These are phyloP conservation scores for Botrytis aclada DNA, from an alignment of 2,329 filamentous ascomycete species.

Conservation along the genomic window DNA sequence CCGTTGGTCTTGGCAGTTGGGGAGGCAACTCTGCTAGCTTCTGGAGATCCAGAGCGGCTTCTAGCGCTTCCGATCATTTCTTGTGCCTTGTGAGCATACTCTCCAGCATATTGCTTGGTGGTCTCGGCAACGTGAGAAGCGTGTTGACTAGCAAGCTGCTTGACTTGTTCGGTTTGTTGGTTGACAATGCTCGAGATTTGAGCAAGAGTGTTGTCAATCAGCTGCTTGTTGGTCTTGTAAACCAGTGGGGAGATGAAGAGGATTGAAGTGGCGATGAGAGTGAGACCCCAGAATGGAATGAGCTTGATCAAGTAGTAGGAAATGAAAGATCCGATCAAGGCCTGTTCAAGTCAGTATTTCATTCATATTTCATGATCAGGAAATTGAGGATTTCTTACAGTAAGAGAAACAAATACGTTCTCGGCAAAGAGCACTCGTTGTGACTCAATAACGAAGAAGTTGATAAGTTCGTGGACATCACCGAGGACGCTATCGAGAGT, in stretches of 20 bases:
- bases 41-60: conserved; percentile 34
- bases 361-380: background rate
- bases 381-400: conserved; percentile 47
- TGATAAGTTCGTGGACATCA: conserved; percentile 65
- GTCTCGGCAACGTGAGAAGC: conserved; percentile 59
- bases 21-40: conserved; percentile 23
- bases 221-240: conserved; percentile 66
- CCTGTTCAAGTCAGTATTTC: conserved; percentile 42
- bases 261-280: conserved; percentile 56
- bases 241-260: conserved; percentile 61
- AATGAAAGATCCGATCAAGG: conserved; percentile 58
- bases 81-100: conserved; percentile 67
- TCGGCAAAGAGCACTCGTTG: conserved; percentile 68
- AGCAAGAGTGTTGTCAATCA: conserved; percentile 63
- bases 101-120: conserved; percentile 65
- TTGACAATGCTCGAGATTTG: conserved; percentile 56
- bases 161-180: conserved; percentile 61
- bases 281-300: conserved; percentile 66
- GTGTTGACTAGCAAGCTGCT: conserved; percentile 60
- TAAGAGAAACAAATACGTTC: conserved; percentile 58
- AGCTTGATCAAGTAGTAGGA: conserved; percentile 69
- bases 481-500: conserved; percentile 59
- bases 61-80: conserved; percentile 50
- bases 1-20: conserved; percentile 25
- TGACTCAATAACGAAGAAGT: conserved; percentile 69